These are phyloP conservation scores for Eimeria tenella DNA, from an alignment of 169 alveolate species.

Conservation along the genomic window DNA sequence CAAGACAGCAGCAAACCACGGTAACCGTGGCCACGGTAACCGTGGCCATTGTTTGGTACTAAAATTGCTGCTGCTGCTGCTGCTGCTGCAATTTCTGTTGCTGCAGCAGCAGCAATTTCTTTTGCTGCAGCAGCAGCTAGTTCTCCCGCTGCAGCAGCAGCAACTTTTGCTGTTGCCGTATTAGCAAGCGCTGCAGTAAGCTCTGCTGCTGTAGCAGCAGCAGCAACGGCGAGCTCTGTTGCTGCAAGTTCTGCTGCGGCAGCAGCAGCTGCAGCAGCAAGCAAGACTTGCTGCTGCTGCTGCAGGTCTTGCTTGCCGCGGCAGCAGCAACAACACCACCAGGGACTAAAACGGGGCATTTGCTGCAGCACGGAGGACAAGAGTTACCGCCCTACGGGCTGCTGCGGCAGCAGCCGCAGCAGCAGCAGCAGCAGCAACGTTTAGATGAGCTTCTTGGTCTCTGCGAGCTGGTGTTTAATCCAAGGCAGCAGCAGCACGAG, in stretches of 20 bases:
- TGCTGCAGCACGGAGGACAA: neutral
- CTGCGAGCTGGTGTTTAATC: conserved; percentile 46
- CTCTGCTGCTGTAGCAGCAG: too few relatives aligned
- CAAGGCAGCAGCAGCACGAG: conserved; percentile 42
- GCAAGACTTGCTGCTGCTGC: neutral
- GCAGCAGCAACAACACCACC: neutral
- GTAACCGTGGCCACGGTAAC: too few relatives aligned
- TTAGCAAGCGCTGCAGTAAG: too few relatives aligned
- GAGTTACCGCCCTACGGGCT: neutral
- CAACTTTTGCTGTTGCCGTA: too few relatives aligned
- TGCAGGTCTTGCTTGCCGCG: neutral
- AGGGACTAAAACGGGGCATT: neutral
- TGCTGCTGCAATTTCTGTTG: too few relatives aligned
- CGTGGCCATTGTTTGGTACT: too few relatives aligned
- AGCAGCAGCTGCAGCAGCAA: neutral
- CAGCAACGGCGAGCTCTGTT: too few relatives aligned
- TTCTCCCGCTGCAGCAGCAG: neutral
- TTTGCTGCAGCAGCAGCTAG: neutral
- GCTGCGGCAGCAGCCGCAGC: neutral
- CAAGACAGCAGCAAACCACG: too few relatives aligned
- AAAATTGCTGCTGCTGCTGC: too few relatives aligned
- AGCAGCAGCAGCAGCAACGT: neutral
- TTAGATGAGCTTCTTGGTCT: conserved; percentile 30
- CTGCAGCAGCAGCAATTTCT: too few relatives aligned
- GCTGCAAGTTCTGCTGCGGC: too few relatives aligned